Conservation (phyloP, 805 yeast genomes). For the Clavispora vitiphila region DNA sequence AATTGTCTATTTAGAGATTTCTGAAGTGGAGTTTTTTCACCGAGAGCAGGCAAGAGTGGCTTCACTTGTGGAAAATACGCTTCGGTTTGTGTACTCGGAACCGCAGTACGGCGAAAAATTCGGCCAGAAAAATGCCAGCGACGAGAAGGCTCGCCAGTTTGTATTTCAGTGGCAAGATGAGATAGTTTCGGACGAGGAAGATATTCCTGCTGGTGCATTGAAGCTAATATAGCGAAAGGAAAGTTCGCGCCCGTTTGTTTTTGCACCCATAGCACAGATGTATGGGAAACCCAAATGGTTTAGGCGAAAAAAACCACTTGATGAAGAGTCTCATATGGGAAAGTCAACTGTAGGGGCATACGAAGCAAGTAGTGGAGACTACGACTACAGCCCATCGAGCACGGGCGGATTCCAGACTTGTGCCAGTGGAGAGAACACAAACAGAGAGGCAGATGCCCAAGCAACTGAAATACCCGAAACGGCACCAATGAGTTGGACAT, state of each 20-base stretch:
- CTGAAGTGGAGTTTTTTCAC: slow-evolving; percentile 26
- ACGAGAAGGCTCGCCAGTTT: background rate
- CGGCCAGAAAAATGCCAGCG: slow-evolving; percentile 1
- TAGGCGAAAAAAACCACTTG: slow-evolving; percentile 1
- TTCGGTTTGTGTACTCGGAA: slow-evolving; percentile 23
- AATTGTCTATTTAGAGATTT: slow-evolving; percentile 24
- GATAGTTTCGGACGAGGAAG: slow-evolving; percentile 3
- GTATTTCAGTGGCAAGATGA: slow-evolving; percentile 1
- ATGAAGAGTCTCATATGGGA: too few species aligned
- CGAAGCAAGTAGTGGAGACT: background rate
- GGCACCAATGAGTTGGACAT: background rate
- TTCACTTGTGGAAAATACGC: slow-evolving; percentile 14
- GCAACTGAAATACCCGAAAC: too few species aligned
- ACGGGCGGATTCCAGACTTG: background rate
- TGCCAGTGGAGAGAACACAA: background rate
- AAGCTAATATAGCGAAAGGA: background rate
- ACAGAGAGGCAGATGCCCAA: background rate
- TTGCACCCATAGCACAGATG: background rate
- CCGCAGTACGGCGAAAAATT: slow-evolving; percentile 8
- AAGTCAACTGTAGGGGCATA: background rate
- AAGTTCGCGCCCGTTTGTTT: background rate
- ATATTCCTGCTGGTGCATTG: background rate
- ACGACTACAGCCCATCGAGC: background rate
- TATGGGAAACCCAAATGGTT: background rate
- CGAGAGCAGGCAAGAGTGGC: slow-evolving; percentile 26